These are phyloP conservation scores for Sesbania bispinosa DNA, from an alignment of 306 rosid genomes.

Conservation along the genomic window DNA sequence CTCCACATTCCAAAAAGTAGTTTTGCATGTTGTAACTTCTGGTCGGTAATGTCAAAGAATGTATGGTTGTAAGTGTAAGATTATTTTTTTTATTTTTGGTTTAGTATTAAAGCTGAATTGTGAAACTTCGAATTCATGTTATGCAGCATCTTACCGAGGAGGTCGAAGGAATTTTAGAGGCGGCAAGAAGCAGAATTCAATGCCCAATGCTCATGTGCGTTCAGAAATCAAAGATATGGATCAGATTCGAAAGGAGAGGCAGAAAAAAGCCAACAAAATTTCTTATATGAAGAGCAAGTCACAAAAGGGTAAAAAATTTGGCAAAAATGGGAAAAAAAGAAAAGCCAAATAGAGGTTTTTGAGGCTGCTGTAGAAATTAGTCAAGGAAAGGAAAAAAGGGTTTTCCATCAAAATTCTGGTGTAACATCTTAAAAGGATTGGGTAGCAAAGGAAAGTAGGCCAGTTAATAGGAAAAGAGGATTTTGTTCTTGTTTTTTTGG, in stretches of 20 bases:
- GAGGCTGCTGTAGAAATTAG: neutral
- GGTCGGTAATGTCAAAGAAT: neutral
- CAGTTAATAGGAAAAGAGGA: neutral
- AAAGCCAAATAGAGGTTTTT: slow-evolving; percentile 31
- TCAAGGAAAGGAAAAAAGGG: neutral
- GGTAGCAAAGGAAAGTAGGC: neutral
- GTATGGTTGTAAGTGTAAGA: neutral
- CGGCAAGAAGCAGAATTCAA: slow-evolving; percentile 44
- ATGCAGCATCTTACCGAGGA: slow-evolving; percentile 47
- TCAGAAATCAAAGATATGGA: slow-evolving; percentile 80
- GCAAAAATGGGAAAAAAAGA: slow-evolving; percentile 55
- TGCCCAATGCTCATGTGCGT: slow-evolving; percentile 72
- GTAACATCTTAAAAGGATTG: neutral
- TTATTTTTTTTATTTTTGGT: neutral
- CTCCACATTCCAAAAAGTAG: neutral
- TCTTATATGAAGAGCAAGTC: slow-evolving; percentile 56
- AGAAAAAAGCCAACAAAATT: slow-evolving; percentile 54
- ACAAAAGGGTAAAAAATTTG: slow-evolving; percentile 50
- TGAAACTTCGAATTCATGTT: neutral
- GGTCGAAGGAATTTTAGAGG: slow-evolving; percentile 41
- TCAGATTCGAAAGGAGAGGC: slow-evolving; percentile 82
- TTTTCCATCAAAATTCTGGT: neutral
- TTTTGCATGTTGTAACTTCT: neutral
- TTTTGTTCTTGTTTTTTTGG: neutral
- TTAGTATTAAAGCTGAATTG: neutral